Conservation (phyloP, 2,329 filamentous ascomycete species). For the Trichoderma semiorbis region DNA sequence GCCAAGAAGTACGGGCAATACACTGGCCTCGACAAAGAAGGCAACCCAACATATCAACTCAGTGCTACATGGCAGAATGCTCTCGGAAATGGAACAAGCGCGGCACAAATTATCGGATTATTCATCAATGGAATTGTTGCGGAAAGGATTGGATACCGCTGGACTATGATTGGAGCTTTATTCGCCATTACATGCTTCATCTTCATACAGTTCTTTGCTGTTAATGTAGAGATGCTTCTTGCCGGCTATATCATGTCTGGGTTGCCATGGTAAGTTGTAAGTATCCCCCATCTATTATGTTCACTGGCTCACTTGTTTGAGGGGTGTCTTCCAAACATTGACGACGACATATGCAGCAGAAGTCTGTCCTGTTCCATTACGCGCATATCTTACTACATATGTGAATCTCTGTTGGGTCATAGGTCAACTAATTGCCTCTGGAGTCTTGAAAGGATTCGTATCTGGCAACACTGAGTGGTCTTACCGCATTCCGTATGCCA, state of each 20-base stretch:
- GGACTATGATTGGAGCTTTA: background rate
- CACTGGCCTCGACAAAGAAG: too few species aligned
- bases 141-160: background rate
- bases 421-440: background rate
- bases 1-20: too few species aligned
- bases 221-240: background rate
- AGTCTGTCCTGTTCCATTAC: background rate
- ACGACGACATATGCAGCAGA: background rate
- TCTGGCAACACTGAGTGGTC: background rate
- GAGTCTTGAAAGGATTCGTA: background rate
- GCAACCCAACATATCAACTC: too few species aligned
- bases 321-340: background rate
- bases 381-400: background rate
- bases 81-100: too few species aligned
- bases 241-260: background rate
- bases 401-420: background rate
- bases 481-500: background rate
- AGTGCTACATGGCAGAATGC: too few species aligned
- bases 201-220: background rate
- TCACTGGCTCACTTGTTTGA: background rate
- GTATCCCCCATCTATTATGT: background rate
- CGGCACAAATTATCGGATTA: too few species aligned
- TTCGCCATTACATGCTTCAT: background rate
- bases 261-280: background rate
- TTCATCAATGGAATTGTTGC: too few species aligned